A percentile compares a stretch with the other conserved stretches of the same genome.
Evolutionary conservation across 2,329 filamentous ascomycete species (phyloP).

Genomic region (Penicillium sp.): DNA sequence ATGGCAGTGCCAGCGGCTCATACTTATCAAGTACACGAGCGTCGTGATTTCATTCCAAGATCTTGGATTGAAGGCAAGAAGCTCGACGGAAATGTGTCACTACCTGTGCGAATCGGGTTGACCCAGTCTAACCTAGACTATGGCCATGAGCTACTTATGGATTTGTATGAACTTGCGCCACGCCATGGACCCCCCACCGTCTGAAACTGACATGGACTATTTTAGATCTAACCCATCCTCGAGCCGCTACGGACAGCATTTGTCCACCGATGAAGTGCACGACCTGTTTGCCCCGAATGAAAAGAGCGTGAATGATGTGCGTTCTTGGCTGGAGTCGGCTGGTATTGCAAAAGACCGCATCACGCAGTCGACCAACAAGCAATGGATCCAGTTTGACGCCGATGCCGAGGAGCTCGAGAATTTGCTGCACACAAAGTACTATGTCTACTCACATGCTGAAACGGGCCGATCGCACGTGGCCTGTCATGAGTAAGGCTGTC

Average conservation of each 20-base stretch:
- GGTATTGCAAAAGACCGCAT: conserved; percentile 28
- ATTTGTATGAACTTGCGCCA: conserved; percentile 25
- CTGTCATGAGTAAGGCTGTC: conserved; percentile 37
- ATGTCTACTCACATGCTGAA: conserved; percentile 36
- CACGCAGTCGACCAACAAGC: conserved; percentile 31
- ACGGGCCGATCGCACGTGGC: conserved; percentile 36
- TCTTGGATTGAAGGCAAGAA: conserved; percentile 29
- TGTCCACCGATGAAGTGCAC: conserved; percentile 32
- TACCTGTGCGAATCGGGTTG: conserved; percentile 30
- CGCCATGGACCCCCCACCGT: background rate
- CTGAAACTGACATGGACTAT: background rate
- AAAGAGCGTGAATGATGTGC: conserved; percentile 29
- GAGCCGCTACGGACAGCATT: conserved; percentile 35
- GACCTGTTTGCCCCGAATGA: conserved; percentile 37
- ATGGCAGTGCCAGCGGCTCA: conserved; percentile 24
- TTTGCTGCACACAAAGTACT: conserved; percentile 42
- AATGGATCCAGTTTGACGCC: conserved; percentile 44
- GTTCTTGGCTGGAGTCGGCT: conserved; percentile 28
- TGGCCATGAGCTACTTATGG: conserved; percentile 32
- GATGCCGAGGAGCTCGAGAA: conserved; percentile 38
- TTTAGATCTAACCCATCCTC: conserved; percentile 39
- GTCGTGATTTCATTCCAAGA: conserved; percentile 27
- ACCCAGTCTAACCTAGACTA: conserved; percentile 29
- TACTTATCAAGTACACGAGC: conserved; percentile 32
- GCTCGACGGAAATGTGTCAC: conserved; percentile 17